These are phyloP conservation scores for Heliocybe sulcata DNA, from an alignment of 1,284 basidiomycete species.

Conservation along the genomic window DNA sequence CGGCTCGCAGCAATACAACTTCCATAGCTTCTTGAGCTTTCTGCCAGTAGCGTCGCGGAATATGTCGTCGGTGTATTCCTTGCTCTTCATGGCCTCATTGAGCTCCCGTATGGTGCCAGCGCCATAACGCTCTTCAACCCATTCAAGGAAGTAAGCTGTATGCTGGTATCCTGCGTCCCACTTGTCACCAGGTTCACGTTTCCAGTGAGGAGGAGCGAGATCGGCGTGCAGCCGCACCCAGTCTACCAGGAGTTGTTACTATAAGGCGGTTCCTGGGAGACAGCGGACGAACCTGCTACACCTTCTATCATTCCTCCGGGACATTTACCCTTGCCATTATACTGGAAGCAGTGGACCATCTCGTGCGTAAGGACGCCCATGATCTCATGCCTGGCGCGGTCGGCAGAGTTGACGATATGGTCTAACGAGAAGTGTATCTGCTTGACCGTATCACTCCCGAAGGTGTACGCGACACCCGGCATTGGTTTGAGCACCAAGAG, in stretches of 20 bases:
- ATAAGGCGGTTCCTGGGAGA: not conserved
- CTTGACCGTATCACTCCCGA: constrained; percentile 47
- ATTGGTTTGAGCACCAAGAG: constrained; percentile 53
- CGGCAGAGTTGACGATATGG: constrained; percentile 38
- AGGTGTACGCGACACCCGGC: constrained; percentile 61
- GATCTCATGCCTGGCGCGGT: constrained; percentile 51
- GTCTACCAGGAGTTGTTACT: constrained; percentile 29
- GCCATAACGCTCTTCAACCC: constrained; percentile 54
- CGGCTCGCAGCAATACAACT: constrained; percentile 36
- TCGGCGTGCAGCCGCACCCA: constrained; percentile 57
- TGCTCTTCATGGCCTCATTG: constrained; percentile 44
- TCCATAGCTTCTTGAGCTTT: constrained; percentile 48
- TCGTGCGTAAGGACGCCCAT: constrained; percentile 59
- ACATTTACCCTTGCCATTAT: constrained; percentile 49
- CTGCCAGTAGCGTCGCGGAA: constrained; percentile 48
- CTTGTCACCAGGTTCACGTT: constrained; percentile 28
- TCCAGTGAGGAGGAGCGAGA: constrained; percentile 63
- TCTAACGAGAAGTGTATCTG: constrained; percentile 66
- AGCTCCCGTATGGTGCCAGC: constrained; percentile 45
- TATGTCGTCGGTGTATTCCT: constrained; percentile 37
- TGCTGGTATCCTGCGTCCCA: constrained; percentile 71
- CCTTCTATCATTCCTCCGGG: constrained; percentile 68
- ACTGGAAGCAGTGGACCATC: constrained; percentile 70
- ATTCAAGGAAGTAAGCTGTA: constrained; percentile 68
- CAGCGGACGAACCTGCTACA: constrained; percentile 47